Conservation (phyloP, 257 asterid species). For the Solanum sitiens region DNA sequence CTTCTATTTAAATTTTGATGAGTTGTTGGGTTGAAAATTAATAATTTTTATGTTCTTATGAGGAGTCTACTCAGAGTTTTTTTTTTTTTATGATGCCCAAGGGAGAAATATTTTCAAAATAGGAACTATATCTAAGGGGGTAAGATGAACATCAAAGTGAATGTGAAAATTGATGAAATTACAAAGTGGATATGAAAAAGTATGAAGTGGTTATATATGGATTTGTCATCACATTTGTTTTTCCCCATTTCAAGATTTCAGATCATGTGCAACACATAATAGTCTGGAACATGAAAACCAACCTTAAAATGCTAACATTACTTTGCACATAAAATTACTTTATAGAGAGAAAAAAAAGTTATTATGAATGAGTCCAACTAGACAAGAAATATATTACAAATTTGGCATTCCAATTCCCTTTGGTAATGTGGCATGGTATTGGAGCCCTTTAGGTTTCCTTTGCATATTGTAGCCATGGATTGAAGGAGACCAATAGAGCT, state of each 20-base stretch:
- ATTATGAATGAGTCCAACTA: neutral
- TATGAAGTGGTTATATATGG: neutral
- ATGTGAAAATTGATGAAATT: neutral
- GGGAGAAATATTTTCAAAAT: too few species aligned
- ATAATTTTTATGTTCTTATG: neutral
- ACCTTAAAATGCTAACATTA: neutral
- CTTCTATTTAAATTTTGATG: neutral
- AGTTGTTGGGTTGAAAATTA: too few species aligned
- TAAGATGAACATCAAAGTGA: neutral
- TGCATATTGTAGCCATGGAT: neutral
- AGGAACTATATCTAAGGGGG: neutral
- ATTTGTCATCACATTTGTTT: neutral
- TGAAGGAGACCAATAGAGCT: neutral
- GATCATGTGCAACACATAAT: neutral
- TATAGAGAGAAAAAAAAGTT: neutral
- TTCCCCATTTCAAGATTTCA: neutral
- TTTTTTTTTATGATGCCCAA: neutral
- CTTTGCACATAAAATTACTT: neutral
- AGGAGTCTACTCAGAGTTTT: neutral
- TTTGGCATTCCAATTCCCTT: neutral
- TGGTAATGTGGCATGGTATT: neutral
- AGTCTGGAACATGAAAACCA: neutral
- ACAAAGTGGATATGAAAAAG: neutral
- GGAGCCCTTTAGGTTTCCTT: neutral
- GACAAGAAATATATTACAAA: neutral